phyloP scores from a whole-genome alignment of 106 monocot species.

The Dioscorea alata region DNA sequence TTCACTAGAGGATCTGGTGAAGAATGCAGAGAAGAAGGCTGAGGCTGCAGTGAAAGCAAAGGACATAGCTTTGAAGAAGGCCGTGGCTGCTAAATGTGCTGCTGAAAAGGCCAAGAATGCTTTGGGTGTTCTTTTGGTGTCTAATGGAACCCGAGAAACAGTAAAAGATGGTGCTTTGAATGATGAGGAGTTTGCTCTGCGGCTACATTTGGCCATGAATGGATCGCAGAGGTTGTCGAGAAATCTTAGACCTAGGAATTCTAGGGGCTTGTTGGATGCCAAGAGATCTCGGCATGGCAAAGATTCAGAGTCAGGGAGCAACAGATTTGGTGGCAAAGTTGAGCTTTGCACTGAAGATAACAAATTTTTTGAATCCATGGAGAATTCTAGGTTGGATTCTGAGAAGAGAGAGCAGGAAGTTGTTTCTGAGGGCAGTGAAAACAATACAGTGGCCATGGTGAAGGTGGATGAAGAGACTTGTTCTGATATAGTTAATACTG shows the following conservation, averaged over 20 bases:
- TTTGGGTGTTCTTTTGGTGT: background rate
- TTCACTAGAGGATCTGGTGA: conserved; percentile 13
- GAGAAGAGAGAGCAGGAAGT: conserved; percentile 4
- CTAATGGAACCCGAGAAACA: background rate
- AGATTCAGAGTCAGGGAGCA: background rate
- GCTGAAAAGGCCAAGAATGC: conserved; percentile 14
- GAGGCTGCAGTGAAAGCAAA: conserved; percentile 6
- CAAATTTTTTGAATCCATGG: background rate
- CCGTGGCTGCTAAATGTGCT: conserved; percentile 6
- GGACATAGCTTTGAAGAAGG: conserved; percentile 33
- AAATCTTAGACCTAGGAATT: conserved; percentile 2
- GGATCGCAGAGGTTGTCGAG: conserved; percentile 48
- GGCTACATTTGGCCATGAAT: conserved; percentile 58
- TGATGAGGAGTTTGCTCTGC: conserved; percentile 51
- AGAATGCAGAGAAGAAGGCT: conserved; percentile 19
- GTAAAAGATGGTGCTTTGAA: background rate
- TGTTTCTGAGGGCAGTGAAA: conserved; percentile 8
- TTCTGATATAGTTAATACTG: background rate
- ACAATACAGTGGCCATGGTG: background rate
- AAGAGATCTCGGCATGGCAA: background rate
- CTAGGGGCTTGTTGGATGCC: background rate
- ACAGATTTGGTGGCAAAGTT: background rate
- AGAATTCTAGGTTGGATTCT: background rate
- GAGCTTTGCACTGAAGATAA: conserved; percentile 22
- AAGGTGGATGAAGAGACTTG: background rate